A percentile compares a stretch with the other conserved stretches of the same genome.
Conservation (phyloP, 495 filamentous ascomycete genomes). For the Penicillium coffeae region DNA sequence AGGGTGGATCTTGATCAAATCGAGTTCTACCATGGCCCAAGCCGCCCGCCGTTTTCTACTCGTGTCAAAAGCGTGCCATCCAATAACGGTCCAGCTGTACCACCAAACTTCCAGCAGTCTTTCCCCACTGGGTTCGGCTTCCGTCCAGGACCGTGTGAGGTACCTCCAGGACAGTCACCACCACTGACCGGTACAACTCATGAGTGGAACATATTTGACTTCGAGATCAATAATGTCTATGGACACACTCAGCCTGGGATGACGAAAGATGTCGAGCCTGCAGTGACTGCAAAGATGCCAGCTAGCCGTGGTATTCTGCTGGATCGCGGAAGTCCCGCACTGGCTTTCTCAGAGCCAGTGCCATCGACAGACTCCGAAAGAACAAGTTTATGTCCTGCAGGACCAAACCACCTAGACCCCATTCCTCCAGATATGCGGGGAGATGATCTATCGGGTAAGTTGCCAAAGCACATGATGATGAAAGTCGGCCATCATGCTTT, state of each 20-base stretch:
- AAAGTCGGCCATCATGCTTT: slow-evolving; percentile 8
- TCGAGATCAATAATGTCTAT: slow-evolving; percentile 8
- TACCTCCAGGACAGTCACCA: background rate
- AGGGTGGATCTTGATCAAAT: slow-evolving; percentile 7
- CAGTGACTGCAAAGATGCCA: background rate
- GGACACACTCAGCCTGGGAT: background rate
- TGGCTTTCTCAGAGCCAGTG: background rate
- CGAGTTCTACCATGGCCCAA: slow-evolving; percentile 8
- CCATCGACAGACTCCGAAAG: background rate
- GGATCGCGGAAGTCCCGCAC: background rate
- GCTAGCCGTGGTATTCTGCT: background rate
- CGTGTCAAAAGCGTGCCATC: slow-evolving; percentile 2
- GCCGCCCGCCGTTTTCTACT: background rate
- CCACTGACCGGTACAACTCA: slow-evolving; percentile 4
- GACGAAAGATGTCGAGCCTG: slow-evolving; percentile 1
- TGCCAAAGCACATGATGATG: background rate
- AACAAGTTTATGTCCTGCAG: background rate
- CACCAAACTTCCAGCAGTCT: slow-evolving; percentile 2
- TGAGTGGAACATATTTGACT: slow-evolving; percentile 10
- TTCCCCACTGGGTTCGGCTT: slow-evolving; percentile 5
- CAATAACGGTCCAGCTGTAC: background rate
- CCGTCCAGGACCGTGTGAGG: slow-evolving; percentile 3
- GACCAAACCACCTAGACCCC: slow-evolving; percentile 2
- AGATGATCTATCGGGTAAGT: slow-evolving; percentile 9
- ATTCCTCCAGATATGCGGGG: slow-evolving; percentile 6